A percentile compares a stretch with the other conserved stretches of the same genome.
Conservation (phyloP, 345 rosid genomes). For the Salix udensis region DNA sequence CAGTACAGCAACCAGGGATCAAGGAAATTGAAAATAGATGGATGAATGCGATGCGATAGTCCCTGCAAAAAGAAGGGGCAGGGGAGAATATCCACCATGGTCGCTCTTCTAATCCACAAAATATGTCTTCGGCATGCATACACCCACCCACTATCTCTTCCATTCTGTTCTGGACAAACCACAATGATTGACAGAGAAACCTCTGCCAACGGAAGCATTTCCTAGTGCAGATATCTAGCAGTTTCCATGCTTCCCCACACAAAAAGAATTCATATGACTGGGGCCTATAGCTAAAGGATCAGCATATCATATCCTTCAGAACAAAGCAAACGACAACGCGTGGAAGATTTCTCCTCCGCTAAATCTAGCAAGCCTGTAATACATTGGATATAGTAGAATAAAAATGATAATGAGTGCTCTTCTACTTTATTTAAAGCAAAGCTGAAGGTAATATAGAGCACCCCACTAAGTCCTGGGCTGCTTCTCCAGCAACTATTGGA, state of each 20-base stretch:
- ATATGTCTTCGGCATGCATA: background rate
- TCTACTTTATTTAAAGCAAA: conserved; percentile 9
- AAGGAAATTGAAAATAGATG: background rate
- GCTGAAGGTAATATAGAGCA: background rate
- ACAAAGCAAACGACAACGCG: background rate
- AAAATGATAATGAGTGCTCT: background rate
- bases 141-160: background rate
- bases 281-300: background rate
- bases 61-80: background rate
- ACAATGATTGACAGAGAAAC: background rate
- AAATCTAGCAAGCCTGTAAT: background rate
- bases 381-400: background rate
- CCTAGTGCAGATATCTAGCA: background rate
- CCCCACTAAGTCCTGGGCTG: conserved; percentile 14
- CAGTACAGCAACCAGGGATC: background rate
- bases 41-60: background rate
- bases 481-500: conserved; percentile 19
- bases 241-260: background rate
- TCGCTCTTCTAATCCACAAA: background rate
- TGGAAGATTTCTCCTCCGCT: conserved; percentile 9
- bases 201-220: background rate
- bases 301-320: background rate
- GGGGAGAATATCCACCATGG: background rate
- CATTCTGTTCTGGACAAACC: background rate
- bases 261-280: conserved; percentile 5